Evolutionary conservation across 2,329 filamentous ascomycete species (phyloP), one percentile per base, ranked within the genome.

Genomic region (Beauveria scarabaeidicola): DNA sequence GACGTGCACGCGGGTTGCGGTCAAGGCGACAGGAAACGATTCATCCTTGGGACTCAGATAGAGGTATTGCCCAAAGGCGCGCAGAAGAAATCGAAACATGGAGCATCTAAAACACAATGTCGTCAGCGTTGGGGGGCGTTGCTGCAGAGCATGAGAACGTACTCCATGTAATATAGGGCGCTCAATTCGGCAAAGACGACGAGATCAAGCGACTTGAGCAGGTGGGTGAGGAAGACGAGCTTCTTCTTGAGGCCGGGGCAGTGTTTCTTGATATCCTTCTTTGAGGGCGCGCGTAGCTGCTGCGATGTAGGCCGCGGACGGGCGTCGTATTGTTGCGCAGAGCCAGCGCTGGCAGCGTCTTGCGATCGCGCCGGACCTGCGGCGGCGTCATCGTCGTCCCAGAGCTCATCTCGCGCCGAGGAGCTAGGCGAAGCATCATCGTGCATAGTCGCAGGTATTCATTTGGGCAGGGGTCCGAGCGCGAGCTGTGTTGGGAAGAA

Each of bases 111-210:
- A 46, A 58, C 8, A 19, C 11, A 36, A 5, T 1, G 1, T 52
- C 53, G 17, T 44, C 57, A 60, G 23, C 21, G 38, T 58, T 29
- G 46, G n/a, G n/a, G n/a, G n/a, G n/a, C n/a, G n/a, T n/a, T n/a
- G n/a, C n/a, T n/a, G n/a, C n/a, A n/a, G 7, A 10, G 17, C 3
- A 15, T 7, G 10, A 25, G 25, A 9, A 10, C 80, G 59, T 76
- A 88, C 85, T 89, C 86, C 81, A 88, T 84, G 69, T 88, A 88
- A 69, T 89, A 89, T 65, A 88, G 66, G 47, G 81, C 78, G 66
- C 82, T 85, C 60, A 88, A 74, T 74, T 88, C 84, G 44, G 80
- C 81, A 69, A 85, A 86, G 52, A 87, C 80, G 50, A 87, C 67
- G 66, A 81, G 79, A 73, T 89, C 85, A 61, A 88, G 74, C 62